Evolutionary conservation across 495 filamentous ascomycete species (phyloP), one percentile per base, ranked within the genome.

Genomic region (Patellaria atrata): DNA sequence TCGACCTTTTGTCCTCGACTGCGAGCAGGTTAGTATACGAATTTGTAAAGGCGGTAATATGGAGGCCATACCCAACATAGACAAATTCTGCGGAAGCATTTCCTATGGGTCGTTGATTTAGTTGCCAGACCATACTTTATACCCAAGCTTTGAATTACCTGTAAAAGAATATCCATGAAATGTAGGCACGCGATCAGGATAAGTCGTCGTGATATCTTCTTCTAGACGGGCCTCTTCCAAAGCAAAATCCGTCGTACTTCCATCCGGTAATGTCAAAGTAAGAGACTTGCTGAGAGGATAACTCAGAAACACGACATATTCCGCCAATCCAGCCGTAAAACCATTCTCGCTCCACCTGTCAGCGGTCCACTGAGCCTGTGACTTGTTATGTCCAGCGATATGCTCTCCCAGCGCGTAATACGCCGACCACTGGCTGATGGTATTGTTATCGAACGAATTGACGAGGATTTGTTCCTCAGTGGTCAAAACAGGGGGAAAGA

Each of bases 141-240:
- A n/a, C n/a, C n/a, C n/a, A n/a, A n/a, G n/a, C n/a, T n/a, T n/a
- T n/a, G n/a, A n/a, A n/a, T n/a, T n/a, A 24, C 54, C 54, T 16
- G 40, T 43, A 17, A 32, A 33, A 0, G 52, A 55, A 30, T 57
- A 57, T 17, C 54, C 54, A 32, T 57, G 43, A 36, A 57, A 57
- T 4, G 40, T 50, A 3, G 54, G 54, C 9, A 53, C 46, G 3
- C 45, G 26, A 38, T 51, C 40, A 1, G 45, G 38, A 28, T n/a
- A n/a, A n/a, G n/a, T 35, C 0, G 52, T 53, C 4, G 43, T 48
- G 3, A 30, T 18, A 38, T 57, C 54, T 25, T 49, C 52, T 24
- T 22, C 27, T 22, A 57, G 40, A 2, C 48, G 32, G 13, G 37
- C 52, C 33, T 57, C 52, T 36, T 44, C 32, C 9, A 55, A 39